Percentiles rank a stretch among this genome's conserved stretches.
Conservation (phyloP, 371 early-diverging fungal genomes). For the Syncephalastrum racemosum region DNA sequence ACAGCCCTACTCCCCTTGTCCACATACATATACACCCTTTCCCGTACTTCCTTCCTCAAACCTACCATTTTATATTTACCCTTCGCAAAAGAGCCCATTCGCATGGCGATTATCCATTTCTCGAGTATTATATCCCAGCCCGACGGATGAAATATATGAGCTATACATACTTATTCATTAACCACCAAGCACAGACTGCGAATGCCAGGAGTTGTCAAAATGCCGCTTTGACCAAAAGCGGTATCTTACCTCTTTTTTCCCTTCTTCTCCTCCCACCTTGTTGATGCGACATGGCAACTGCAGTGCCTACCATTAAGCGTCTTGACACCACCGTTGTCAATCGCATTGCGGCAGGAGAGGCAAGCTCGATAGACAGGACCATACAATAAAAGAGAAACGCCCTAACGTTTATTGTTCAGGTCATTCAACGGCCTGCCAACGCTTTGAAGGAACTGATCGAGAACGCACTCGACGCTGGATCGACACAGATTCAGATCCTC, state of each 20-base stretch:
- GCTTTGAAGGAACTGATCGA: constrained; percentile 98
- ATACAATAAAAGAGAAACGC: background rate
- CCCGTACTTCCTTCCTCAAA: too few relatives aligned
- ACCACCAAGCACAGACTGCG: too few relatives aligned
- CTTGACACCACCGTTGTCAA: constrained; percentile 85
- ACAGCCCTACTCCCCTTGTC: too few relatives aligned
- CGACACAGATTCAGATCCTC: constrained; percentile 80
- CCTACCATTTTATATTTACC: too few relatives aligned
- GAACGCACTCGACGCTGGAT: constrained; percentile 95
- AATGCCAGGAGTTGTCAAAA: too few relatives aligned
- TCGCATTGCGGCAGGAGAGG: constrained; percentile 96
- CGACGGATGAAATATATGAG: too few relatives aligned
- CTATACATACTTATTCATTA: too few relatives aligned
- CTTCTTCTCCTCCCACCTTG: constrained; percentile 6
- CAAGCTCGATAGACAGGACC: constrained; percentile 15
- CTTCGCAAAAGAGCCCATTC: too few relatives aligned
- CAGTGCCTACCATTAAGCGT: constrained; percentile 52
- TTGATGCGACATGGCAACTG: background rate
- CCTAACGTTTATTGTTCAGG: constrained; percentile 39
- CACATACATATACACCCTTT: too few relatives aligned
- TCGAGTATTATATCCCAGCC: too few relatives aligned
- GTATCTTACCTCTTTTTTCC: background rate
- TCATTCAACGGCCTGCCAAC: constrained; percentile 92
- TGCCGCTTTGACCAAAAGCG: too few relatives aligned
- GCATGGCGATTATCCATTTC: too few relatives aligned